Evolutionary conservation across 1,284 basidiomycete species (phyloP).

Genomic region (Malassezia furfur): DNA sequence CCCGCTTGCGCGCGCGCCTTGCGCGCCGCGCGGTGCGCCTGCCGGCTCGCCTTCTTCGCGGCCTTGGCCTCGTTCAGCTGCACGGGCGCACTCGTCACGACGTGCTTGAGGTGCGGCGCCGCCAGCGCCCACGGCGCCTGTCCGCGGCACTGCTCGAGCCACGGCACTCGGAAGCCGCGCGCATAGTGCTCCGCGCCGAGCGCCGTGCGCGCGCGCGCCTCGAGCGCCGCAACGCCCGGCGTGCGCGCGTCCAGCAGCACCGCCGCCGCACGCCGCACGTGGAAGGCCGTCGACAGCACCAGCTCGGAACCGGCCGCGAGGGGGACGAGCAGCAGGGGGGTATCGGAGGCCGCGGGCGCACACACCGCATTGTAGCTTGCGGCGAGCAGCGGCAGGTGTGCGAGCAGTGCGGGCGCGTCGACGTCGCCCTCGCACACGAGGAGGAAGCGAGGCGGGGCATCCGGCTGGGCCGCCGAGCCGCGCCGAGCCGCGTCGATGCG

Average conservation of each 20-base stretch:
- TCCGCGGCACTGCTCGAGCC: slow-evolving; percentile 2
- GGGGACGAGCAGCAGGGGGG: slow-evolving; percentile 13
- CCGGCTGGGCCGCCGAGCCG: not conserved
- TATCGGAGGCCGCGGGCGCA: not conserved
- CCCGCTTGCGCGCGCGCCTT: not conserved
- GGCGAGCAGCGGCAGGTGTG: slow-evolving; percentile 19
- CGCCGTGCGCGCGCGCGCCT: not conserved
- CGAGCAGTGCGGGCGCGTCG: slow-evolving; percentile 9
- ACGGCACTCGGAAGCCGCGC: slow-evolving; percentile 8
- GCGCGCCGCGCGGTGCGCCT: not conserved
- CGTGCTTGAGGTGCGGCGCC: slow-evolving; percentile 7
- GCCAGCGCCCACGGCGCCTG: not conserved
- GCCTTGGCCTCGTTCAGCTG: not conserved
- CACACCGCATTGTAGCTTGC: slow-evolving; percentile 16
- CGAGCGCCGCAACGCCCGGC: not conserved
- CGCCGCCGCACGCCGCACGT: slow-evolving; percentile 12
- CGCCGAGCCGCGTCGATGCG: not conserved
- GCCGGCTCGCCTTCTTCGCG: slow-evolving; percentile 7
- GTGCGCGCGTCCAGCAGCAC: not conserved
- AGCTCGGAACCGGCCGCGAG: slow-evolving; percentile 15
- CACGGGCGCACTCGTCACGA: slow-evolving; percentile 7
- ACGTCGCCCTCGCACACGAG: slow-evolving; percentile 17
- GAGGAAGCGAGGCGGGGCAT: not conserved
- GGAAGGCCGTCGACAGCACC: slow-evolving; percentile 12
- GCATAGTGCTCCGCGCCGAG: not conserved